phyloP scores from a whole-genome alignment of 2,329 filamentous ascomycete genomes.

The Trichoderma arundinaceum region DNA sequence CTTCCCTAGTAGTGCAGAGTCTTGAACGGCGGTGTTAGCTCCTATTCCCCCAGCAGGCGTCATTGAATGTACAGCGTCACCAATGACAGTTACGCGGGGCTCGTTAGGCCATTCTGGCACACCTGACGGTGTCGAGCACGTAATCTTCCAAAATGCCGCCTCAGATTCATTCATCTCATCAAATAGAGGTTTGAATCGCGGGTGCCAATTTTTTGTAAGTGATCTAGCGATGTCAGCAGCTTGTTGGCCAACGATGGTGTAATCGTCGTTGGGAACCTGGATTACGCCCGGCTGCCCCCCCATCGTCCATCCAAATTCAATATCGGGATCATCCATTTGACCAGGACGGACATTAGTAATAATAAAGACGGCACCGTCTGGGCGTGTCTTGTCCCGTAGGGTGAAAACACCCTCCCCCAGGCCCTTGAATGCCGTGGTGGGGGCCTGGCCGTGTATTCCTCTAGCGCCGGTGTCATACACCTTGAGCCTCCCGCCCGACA shows the following conservation, averaged over 20 bases:
- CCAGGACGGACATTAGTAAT: slow-evolving; percentile 68
- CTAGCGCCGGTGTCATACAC: slow-evolving; percentile 67
- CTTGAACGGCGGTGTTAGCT: slow-evolving; percentile 62
- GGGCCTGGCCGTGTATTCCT: slow-evolving; percentile 70
- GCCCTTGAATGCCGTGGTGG: slow-evolving; percentile 63
- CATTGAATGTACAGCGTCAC: slow-evolving; percentile 64
- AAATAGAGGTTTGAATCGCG: slow-evolving; percentile 60
- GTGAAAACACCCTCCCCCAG: slow-evolving; percentile 68
- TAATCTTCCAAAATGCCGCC: slow-evolving; percentile 71
- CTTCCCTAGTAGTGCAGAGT: slow-evolving; percentile 60
- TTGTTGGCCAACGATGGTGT: slow-evolving; percentile 59
- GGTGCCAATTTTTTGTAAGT: slow-evolving; percentile 61
- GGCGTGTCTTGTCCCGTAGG: slow-evolving; percentile 55
- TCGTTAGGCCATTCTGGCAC: slow-evolving; percentile 66
- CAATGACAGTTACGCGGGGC: slow-evolving; percentile 62
- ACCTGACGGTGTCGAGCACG: slow-evolving; percentile 63
- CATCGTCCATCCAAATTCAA: slow-evolving; percentile 70
- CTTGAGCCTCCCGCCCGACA: slow-evolving; percentile 62
- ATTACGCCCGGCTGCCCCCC: slow-evolving; percentile 63
- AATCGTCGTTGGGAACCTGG: slow-evolving; percentile 63
- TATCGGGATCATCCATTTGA: slow-evolving; percentile 62
- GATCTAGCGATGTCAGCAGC: slow-evolving; percentile 64
- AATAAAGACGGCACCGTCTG: slow-evolving; percentile 55
- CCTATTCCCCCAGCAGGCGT: slow-evolving; percentile 62
- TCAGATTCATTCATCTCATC: slow-evolving; percentile 62